phyloP scores from a whole-genome alignment of 371 early-diverging fungal species.

The Amoeboradix gromovi region DNA sequence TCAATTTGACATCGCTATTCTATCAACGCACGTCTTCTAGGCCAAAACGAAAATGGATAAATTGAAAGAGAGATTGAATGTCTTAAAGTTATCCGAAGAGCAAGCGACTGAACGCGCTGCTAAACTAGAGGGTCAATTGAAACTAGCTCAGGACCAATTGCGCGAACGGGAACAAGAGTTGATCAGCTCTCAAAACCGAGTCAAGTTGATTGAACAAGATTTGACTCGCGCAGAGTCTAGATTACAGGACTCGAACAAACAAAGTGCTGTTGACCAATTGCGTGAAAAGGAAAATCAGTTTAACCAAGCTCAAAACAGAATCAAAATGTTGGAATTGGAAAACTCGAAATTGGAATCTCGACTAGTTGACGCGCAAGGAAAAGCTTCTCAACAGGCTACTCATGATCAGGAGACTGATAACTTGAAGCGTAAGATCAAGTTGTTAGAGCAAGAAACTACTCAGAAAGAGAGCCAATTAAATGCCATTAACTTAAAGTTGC shows the following conservation, averaged over 20 bases:
- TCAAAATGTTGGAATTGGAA: background rate
- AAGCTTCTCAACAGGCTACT: background rate
- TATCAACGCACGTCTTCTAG: background rate
- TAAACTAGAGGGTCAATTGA: conserved; percentile 26
- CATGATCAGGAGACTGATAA: background rate
- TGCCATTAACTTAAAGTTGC: background rate
- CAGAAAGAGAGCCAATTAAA: background rate
- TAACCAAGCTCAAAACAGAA: background rate
- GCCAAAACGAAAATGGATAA: background rate
- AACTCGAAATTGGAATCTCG: background rate
- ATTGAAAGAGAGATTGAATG: background rate
- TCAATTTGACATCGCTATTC: no score
- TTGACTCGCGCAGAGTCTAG: background rate
- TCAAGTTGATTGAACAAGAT: background rate
- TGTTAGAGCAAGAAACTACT: background rate
- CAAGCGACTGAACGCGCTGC: conserved; percentile 31
- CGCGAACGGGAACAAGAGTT: conserved; percentile 22
- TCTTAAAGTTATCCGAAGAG: conserved; percentile 10
- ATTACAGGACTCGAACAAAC: background rate
- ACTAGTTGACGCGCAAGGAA: background rate
- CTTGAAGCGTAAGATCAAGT: background rate
- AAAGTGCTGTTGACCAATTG: background rate
- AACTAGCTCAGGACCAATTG: conserved; percentile 27
- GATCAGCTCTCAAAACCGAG: background rate
- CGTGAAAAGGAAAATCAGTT: background rate